Percentiles rank a stretch among this genome's conserved stretches.
Evolutionary conservation across 331 rosid species (phyloP).

Genomic region (Rosa hybrid): DNA sequence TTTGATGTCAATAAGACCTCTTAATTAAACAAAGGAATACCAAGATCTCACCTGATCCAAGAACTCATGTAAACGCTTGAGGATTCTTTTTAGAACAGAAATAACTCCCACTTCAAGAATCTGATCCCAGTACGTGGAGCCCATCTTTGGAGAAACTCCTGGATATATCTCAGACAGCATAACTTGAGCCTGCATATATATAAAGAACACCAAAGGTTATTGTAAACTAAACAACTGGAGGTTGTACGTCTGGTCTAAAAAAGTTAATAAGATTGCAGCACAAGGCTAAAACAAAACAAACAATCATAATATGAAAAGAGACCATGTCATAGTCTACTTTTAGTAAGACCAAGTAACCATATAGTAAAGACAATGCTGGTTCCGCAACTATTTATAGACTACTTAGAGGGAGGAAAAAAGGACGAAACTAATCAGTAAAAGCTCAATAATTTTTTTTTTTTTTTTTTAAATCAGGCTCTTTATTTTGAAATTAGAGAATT

Average conservation of each 20-base stretch:
- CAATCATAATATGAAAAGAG: background rate
- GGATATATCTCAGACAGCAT: constrained; percentile 96
- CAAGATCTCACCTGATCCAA: constrained; percentile 75
- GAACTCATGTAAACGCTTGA: constrained; percentile 79
- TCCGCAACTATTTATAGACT: no score
- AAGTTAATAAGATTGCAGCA: background rate
- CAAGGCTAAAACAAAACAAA: background rate
- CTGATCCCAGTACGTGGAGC: constrained; percentile 92
- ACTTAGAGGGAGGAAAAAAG: background rate
- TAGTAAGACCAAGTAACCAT: background rate
- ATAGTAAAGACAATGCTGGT: no score
- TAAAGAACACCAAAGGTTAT: constrained; percentile 18
- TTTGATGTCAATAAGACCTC: constrained; percentile 21
- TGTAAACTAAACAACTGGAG: constrained; percentile 29
- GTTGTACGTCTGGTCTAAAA: constrained; percentile 5
- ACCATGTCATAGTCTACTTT: background rate
- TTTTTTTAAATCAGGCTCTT: background rate
- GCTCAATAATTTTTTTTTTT: background rate
- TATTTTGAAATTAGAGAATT: background rate
- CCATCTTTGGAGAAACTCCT: constrained; percentile 83
- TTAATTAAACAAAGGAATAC: constrained; percentile 10
- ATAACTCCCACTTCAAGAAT: constrained; percentile 85
- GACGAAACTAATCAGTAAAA: background rate
- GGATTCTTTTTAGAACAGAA: constrained; percentile 79
- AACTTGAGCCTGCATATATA: constrained; percentile 69